A percentile compares a stretch with the other conserved stretches of the same genome.
These are phyloP conservation scores for Lentinula sp. DNA, from an alignment of 768 basidiomycete genomes.

Conservation along the genomic window DNA sequence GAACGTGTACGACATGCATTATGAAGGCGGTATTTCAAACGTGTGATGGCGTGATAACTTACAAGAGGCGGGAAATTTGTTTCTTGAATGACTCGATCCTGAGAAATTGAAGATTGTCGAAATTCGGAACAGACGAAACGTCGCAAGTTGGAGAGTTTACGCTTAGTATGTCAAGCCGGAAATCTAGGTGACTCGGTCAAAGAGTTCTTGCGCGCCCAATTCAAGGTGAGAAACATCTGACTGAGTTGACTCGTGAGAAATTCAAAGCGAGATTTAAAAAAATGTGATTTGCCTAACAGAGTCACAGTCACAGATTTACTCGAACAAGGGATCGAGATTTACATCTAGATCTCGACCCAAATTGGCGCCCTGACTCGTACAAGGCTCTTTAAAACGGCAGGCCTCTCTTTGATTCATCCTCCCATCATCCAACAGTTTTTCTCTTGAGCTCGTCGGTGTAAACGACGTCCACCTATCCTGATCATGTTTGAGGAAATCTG, in stretches of 20 bases:
- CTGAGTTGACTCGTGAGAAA: background rate
- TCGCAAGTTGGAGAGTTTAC: no score
- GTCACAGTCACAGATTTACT: background rate
- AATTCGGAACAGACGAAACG: no score
- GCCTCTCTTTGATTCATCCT: background rate
- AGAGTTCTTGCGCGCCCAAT: background rate
- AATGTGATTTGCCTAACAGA: background rate
- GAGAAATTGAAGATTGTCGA: no score
- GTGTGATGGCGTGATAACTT: background rate
- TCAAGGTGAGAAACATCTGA: background rate
- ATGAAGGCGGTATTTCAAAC: background rate
- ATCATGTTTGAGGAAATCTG: conserved; percentile 78
- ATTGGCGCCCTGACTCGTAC: conserved; percentile 1
- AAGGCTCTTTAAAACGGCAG: background rate
- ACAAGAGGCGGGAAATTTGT: background rate
- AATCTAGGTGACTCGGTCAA: background rate
- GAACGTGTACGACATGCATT: background rate
- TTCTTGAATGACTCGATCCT: background rate
- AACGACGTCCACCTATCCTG: background rate
- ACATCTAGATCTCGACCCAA: background rate
- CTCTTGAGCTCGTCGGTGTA: conserved; percentile 3
- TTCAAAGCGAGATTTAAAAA: background rate
- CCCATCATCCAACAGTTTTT: conserved; percentile 2
- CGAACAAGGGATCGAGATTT: background rate
- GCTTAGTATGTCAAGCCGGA: no score